Evolutionary conservation across 169 alveolate genomes (phyloP).

Genomic region (Cryptosporidium sp.): DNA sequence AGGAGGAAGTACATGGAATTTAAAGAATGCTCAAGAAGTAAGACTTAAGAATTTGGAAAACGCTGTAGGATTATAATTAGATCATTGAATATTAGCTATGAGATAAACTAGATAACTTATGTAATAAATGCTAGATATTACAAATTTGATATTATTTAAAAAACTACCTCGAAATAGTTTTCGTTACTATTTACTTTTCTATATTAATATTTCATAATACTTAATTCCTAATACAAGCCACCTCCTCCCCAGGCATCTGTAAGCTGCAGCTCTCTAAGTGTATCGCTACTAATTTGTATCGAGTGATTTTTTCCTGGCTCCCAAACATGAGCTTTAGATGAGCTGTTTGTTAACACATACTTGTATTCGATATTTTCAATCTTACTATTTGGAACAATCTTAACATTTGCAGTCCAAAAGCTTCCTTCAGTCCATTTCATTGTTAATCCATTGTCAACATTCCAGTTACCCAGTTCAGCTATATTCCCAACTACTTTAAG

Average conservation of each 20-base stretch:
- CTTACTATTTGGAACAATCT: background rate
- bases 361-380: constrained; percentile 71
- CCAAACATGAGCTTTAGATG: constrained; percentile 21
- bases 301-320: constrained; percentile 74
- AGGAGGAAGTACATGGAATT: constrained; percentile 68
- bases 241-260: constrained; percentile 77
- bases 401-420: constrained; percentile 38
- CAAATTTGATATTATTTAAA: background rate
- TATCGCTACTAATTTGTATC: constrained; percentile 39
- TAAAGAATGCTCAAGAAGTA: constrained; percentile 70
- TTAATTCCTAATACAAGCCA: constrained; percentile 14
- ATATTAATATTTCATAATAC: background rate
- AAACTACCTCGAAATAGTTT: background rate
- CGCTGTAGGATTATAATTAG: constrained; percentile 44
- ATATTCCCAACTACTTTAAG: constrained; percentile 66
- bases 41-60: constrained; percentile 57
- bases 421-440: constrained; percentile 72
- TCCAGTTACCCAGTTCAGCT: constrained; percentile 65
- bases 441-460: constrained; percentile 23
- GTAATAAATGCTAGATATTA: background rate
- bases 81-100: background rate
- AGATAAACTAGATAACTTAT: background rate
- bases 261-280: constrained; percentile 37
- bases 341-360: constrained; percentile 17
- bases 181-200: background rate